Evolutionary conservation across 768 basidiomycete species (phyloP), one percentile per base, ranked within the genome.

Genomic region (Epithele typhae): DNA sequence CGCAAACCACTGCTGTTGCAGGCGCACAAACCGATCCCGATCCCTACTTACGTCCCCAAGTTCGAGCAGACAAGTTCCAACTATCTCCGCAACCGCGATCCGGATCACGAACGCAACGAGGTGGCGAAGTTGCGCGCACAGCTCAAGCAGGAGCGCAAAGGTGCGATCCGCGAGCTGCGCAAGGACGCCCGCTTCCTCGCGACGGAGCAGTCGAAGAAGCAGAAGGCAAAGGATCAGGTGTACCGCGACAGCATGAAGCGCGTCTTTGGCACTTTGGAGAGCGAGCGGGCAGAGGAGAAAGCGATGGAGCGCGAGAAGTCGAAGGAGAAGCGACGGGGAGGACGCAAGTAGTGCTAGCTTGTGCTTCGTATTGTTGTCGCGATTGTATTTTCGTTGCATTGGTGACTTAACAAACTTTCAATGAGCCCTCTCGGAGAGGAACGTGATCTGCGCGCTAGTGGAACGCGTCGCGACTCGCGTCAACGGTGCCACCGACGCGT

Each of bases 181-280:
- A 97, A 97, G 73, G 96, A 99, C 62, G 84, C 92, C 52, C 77
- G 79, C 55, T 99, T 97, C 79, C 72, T 99, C 67, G 92, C 95
- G 9, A 75, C 74, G 23, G 92, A 94, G 61, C 83, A 92, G 58
- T 84, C 90, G 60, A 80, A 84, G 68, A 81, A 84, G 61, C 87
- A 91, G 68, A 69, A 73, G 64, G 87, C 87, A 71, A 94, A 92
- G 75, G 95, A 97, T 59, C 71, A 59, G 52, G 68, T 67, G 23
- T 97, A 99, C 66, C 82, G 79, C 58, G 78, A 81, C 40, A 78
- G 81, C 53, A 92, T 98, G 85, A 84, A 85, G 62, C 81, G 77
- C 59, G 92, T 87, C 19, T 87, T 76, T 64, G 81, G 75, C 2
- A 79, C 81, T 0, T 73, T 92, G 24, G 88, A 92, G 54, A 77